Evolutionary conservation across 2,329 filamentous ascomycete genomes (phyloP).

Genomic region (Pseudogymnoascus sp.): DNA sequence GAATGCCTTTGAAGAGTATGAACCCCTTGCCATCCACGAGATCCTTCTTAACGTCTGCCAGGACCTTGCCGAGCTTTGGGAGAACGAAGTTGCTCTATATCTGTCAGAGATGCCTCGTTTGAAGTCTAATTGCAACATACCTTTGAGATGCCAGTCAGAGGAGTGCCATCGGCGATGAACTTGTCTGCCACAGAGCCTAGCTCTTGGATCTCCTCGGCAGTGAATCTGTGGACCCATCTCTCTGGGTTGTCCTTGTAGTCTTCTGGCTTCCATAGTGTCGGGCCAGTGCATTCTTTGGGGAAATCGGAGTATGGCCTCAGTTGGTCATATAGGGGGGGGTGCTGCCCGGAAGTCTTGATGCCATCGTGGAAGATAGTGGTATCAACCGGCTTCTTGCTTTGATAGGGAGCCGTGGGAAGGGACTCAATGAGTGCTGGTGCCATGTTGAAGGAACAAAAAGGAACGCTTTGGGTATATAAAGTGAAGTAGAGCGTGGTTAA

Average conservation of each 20-base stretch:
- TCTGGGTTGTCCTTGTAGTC: conserved; percentile 28
- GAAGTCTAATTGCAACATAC: conserved; percentile 25
- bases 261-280: conserved; percentile 61
- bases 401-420: conserved; percentile 12
- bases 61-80: conserved; percentile 45
- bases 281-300: conserved; percentile 61
- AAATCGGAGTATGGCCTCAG: conserved; percentile 63
- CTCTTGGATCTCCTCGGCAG: conserved; percentile 57
- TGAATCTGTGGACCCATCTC: conserved; percentile 64
- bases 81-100: conserved; percentile 49
- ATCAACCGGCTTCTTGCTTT: conserved; percentile 16
- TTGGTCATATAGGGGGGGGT: conserved; percentile 57
- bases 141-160: conserved; percentile 64
- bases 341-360: conserved; percentile 55
- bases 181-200: conserved; percentile 58
- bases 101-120: conserved; percentile 10
- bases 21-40: conserved; percentile 82
- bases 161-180: conserved; percentile 58
- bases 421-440: conserved; percentile 15
- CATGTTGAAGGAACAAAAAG: conserved; percentile 11
- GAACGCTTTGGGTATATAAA: not conserved
- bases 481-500: not conserved
- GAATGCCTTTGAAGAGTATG: conserved; percentile 81
- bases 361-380: conserved; percentile 29
- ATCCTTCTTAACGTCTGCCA: conserved; percentile 52